Base-by-base conservation (phyloP, 331 rosid genomes). In the Quercus lobata region DNA sequence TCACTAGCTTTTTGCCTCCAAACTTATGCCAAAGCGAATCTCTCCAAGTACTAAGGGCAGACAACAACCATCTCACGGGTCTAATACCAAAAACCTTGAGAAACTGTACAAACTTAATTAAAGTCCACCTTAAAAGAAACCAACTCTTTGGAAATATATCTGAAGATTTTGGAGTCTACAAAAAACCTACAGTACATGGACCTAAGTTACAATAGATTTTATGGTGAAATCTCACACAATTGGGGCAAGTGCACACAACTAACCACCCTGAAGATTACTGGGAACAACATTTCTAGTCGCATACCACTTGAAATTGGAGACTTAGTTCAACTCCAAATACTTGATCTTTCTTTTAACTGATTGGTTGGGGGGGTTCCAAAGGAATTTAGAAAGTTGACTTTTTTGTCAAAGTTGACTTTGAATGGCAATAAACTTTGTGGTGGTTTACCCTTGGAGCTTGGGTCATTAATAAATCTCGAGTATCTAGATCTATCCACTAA, bases 291-390 rank as follows among this genome's bases (percentile, higher is more conserved):
- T 57, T 7, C 5, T 7, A 29, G 63, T 57, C 9, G 29, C 63
- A 21, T 57, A 57, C 63, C 63, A 6, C 29, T 24, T 0, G 63
- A 57, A 11, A 57, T 57, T 57, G 29, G 25, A 21, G 22, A 21
- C 5, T 57, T 10, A 0, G 22, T 21, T 57, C 63, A 57, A 21
- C 6, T 57, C 3, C 63, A 57, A 19, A 10, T 57, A 21, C 63
- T 57, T 57, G 63, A 62, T 25, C 18, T 62, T 32, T 22, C 69
- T 62, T 22, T 17, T 55, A 81, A 70, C 71, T 71, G 62, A 18
- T 24, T 81, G 6, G 61, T 57, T 11, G 84, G 78, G 7, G 37
- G 55, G 24, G 52, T 81, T 41, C 84, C 84, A 8, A 16, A 62
- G 24, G 69, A 62, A 22, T 7, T 62, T 10, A 3, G 69, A 12